A percentile compares a stretch with the other conserved stretches of the same genome.
These are phyloP conservation scores for Jamesozyma rosinii DNA, from an alignment of 805 yeast genomes.

Conservation along the genomic window DNA sequence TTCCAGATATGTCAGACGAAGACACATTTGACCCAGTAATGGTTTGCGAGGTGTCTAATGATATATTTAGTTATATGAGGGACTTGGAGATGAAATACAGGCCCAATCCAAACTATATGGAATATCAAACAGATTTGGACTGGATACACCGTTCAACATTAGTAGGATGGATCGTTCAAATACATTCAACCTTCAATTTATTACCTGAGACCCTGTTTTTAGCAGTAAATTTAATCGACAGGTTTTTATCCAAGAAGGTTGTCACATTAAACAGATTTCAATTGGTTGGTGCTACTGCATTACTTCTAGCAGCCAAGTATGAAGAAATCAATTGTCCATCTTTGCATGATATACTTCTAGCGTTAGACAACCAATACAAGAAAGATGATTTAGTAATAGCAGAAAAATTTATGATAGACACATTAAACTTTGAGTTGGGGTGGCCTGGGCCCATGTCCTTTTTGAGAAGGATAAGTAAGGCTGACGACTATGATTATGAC, in stretches of 20 bases:
- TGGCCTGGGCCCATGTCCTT: constrained; percentile 98
- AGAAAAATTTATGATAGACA: constrained; percentile 82
- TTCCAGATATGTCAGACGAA: constrained; percentile 52
- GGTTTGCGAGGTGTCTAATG: constrained; percentile 76
- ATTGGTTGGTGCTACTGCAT: constrained; percentile 86
- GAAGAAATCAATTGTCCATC: constrained; percentile 92
- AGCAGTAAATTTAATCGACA: constrained; percentile 77
- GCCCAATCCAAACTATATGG: constrained; percentile 76
- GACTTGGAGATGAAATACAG: constrained; percentile 58
- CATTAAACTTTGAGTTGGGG: constrained; percentile 83
- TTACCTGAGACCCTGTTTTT: constrained; percentile 81
- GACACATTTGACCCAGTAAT: constrained; percentile 70
- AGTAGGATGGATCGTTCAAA: constrained; percentile 88
- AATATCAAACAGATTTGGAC: constrained; percentile 67
- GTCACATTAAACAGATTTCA: constrained; percentile 78
- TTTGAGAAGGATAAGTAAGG: constrained; percentile 80
- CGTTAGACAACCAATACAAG: constrained; percentile 78
- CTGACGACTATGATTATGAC: constrained; percentile 90
- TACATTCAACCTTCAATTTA: constrained; percentile 71
- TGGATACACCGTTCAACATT: constrained; percentile 82
- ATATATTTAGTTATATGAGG: constrained; percentile 62
- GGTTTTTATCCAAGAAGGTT: constrained; percentile 67
- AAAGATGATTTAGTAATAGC: constrained; percentile 74
- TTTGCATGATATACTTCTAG: constrained; percentile 75
- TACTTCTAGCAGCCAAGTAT: constrained; percentile 88